Base-by-base conservation (phyloP, 495 filamentous ascomycete species). In the Penicillium bialowiezense region DNA sequence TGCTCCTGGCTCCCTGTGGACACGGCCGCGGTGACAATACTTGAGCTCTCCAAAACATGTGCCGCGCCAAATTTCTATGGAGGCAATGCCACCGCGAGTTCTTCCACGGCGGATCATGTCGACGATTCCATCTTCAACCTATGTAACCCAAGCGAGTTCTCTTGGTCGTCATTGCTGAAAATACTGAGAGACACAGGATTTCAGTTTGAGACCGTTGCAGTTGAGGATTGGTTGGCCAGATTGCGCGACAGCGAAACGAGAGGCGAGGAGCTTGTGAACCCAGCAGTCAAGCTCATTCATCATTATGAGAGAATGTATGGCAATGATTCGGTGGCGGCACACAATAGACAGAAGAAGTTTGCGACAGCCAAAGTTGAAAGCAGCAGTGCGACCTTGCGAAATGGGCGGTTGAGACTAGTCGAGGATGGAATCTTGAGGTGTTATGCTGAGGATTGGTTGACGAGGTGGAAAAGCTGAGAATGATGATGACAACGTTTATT, bases 1-100 rank as follows among this genome's bases (percentile, higher is more conserved):
- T 79, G 76, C 39, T 73, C 70, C 18, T 84, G 79, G 80, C 61
- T 84, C 7, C 78, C 81, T 0, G 81, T 83, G 1, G 81, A 84
- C 50, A 73, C 59, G 18, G 69, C 79, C 0, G 81, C 78, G 0
- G 51, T 48, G 0, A 64, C 63, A 1, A 68, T 81, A 14, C 44
- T 79, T 7, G 78, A 84, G 18, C 59, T 84, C 9, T 59, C 70
- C 7, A 52, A 56, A 18, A 55, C 63, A 0, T 66, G 71, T 32
- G 55, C 61, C 2, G 20, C 26, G 0, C 38, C 50, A 3, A 17
- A 43, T 36, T 10, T 12, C 29, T 41, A 1, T 14, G 34, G 33
- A 6, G 9, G 29, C 1, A 34, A 1, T 32, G 10, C 19, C 2
- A 20, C 32, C 12, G 37, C 46, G 3, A 33, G 8, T 8, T 41